Evolutionary conservation across 163 green algal genomes (phyloP).

Genomic region (Scenedesmus sp.): DNA sequence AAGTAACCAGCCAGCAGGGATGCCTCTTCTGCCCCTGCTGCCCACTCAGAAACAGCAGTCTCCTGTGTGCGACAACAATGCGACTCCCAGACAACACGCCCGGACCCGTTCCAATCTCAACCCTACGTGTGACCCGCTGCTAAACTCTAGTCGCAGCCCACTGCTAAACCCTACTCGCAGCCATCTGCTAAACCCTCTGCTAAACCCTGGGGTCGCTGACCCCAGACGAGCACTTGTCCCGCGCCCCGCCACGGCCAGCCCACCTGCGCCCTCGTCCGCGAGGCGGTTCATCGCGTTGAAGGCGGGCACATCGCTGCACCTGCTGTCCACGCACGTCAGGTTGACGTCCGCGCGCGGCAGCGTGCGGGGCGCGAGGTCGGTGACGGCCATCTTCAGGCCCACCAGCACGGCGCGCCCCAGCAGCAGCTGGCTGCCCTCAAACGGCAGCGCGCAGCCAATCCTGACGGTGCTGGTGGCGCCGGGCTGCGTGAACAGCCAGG

Average conservation of each 20-base stretch:
- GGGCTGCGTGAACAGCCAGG: neutral
- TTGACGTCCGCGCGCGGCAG: constrained; percentile 28
- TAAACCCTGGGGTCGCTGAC: no score
- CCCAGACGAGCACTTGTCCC: no score
- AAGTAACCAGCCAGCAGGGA: no score
- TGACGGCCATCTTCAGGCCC: constrained; percentile 14
- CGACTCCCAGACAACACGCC: no score
- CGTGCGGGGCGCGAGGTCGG: neutral
- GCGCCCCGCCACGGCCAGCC: no score
- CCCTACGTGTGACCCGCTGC: neutral
- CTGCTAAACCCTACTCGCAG: no score
- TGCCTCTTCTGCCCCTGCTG: no score
- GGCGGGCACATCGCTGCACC: constrained; percentile 8
- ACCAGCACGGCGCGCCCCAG: neutral
- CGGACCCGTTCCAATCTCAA: no score
- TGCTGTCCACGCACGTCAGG: constrained; percentile 26
- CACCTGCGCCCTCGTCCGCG: neutral
- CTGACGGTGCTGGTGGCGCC: neutral
- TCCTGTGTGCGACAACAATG: no score
- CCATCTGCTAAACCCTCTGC: no score
- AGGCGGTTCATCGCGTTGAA: neutral
- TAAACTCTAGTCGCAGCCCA: no score
- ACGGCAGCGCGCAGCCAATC: constrained; percentile 26
- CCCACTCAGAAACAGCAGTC: no score
- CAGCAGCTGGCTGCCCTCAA: neutral